Base-by-base conservation (phyloP, 228 moss, liverwort and hornwort species). In the Sphagnum fallax region DNA sequence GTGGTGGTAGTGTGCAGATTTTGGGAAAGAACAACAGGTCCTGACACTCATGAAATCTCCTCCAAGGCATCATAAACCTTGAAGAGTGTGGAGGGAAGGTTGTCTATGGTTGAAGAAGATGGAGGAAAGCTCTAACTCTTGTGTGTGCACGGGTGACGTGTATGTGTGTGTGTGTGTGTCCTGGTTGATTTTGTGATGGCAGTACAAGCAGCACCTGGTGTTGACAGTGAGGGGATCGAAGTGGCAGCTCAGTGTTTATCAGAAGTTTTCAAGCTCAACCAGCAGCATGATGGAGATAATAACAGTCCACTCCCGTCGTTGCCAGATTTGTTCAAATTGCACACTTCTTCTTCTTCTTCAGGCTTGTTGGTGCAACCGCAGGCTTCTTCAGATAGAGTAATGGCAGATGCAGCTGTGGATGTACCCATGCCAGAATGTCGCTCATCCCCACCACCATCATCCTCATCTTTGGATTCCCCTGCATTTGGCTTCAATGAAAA, bases 191-290 rank as follows among this genome's bases (percentile, higher is more conserved):
- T 32, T 32, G 32, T 32, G 32, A 32, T 32, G 32, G 75, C 75
- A 75, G 84, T 88, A 52, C 84, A 88, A 68, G 68, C 74, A 63
- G 72, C 77, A 3, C 76, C 84, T 10, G 88, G 88, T 67, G 77
- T 73, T 6, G 88, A 88, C 69, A 63, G 51, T 9, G 88, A 88
- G 63, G 88, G 84, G 32, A 65, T 88, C 11, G 88, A 88, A 55
- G 88, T 88, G 53, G 88, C 88, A 60, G 76, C 71, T 13, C 81
- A 88, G 75, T 88, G 88, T 48, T 73, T 88, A n/a, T 69, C 79
- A 0, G 82, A 88, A 62, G 88, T 82, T 51, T 88, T 88, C 64
- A 68, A 77, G 65, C 71, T 84, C 57, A 51, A 71, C n/a, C 52
- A 62, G 55, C 47, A 65, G 16, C 73, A 12, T 6, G 60, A 50